Percentiles rank a stretch among this genome's conserved stretches.
phyloP scores from a whole-genome alignment of 2,329 filamentous ascomycete genomes.

The Akanthomyces uredinophilus region DNA sequence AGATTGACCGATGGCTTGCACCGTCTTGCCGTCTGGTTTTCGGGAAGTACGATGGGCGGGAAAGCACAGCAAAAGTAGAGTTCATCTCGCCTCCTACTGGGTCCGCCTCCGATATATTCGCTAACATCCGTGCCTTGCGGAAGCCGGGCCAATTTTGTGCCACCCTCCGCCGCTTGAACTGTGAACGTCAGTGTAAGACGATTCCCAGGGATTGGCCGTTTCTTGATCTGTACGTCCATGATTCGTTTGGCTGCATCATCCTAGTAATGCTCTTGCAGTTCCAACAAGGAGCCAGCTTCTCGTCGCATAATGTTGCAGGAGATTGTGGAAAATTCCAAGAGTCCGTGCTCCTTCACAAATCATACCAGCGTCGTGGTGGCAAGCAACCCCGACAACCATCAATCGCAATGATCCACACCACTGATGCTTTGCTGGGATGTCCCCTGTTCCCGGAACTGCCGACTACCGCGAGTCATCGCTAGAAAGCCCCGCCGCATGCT shows the following conservation, averaged over 20 bases:
- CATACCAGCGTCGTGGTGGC: not conserved
- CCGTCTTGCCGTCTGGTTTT: not conserved
- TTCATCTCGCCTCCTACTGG: slow-evolving; percentile 10
- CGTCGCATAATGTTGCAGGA: slow-evolving; percentile 11
- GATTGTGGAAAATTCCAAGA: slow-evolving; percentile 1
- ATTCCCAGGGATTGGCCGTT: not conserved
- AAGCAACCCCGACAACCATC: not conserved
- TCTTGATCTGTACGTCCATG: slow-evolving; percentile 7
- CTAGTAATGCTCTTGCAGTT: not conserved
- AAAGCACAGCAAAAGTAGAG: not conserved
- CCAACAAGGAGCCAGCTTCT: not conserved
- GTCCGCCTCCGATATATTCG: not conserved
- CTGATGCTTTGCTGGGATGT: slow-evolving; percentile 13
- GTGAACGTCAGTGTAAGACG: not conserved
- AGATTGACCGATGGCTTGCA: slow-evolving; percentile 12
- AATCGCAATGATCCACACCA: slow-evolving; percentile 12
- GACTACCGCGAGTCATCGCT: slow-evolving; percentile 16
- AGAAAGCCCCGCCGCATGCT: slow-evolving; percentile 7
- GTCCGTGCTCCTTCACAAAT: slow-evolving; percentile 13
- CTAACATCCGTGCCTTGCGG: not conserved
- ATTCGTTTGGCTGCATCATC: slow-evolving; percentile 12
- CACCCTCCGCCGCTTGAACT: not conserved
- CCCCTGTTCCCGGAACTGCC: slow-evolving; percentile 15
- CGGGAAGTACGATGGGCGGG: not conserved
- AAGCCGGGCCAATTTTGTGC: not conserved